phyloP scores from a whole-genome alignment of 768 basidiomycete genomes.

The Podaxis rugospora region DNA sequence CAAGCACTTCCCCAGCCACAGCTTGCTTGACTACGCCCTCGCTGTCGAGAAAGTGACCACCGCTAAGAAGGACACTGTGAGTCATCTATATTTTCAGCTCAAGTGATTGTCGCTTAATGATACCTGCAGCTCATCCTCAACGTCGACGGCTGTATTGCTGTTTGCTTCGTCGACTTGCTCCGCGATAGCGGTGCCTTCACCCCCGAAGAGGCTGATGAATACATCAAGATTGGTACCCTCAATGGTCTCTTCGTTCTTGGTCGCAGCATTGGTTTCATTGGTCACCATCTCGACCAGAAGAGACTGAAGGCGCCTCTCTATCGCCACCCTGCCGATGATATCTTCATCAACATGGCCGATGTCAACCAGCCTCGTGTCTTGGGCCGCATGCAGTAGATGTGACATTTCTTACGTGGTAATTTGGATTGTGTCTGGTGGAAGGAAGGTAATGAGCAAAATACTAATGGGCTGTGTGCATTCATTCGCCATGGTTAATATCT shows the following conservation, averaged over 20 bases:
- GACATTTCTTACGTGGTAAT: background rate
- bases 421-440: background rate
- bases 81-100: slow-evolving; percentile 18
- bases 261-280: slow-evolving; percentile 96
- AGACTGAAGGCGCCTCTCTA: slow-evolving; percentile 88
- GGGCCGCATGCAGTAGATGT: slow-evolving; percentile 38
- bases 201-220: slow-evolving; percentile 93
- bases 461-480: background rate
- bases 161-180: slow-evolving; percentile 93
- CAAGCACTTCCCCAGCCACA: slow-evolving; percentile 96
- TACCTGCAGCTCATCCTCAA: slow-evolving; percentile 77
- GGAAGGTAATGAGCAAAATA: background rate
- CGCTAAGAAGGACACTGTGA: slow-evolving; percentile 91
- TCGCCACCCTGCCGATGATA: slow-evolving; percentile 93
- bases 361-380: slow-evolving; percentile 78
- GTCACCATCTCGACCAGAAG: slow-evolving; percentile 96
- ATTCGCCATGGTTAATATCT: background rate
- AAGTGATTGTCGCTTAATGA: slow-evolving; percentile 4
- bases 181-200: slow-evolving; percentile 93
- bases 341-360: slow-evolving; percentile 93
- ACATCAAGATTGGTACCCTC: slow-evolving; percentile 93
- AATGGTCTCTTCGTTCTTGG: slow-evolving; percentile 98
- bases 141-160: slow-evolving; percentile 94
- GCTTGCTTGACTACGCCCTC: slow-evolving; percentile 89
- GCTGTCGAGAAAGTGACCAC: slow-evolving; percentile 98